These are phyloP conservation scores for Rhynchosporium agropyri DNA, from an alignment of 2,329 filamentous ascomycete species.

Conservation along the genomic window DNA sequence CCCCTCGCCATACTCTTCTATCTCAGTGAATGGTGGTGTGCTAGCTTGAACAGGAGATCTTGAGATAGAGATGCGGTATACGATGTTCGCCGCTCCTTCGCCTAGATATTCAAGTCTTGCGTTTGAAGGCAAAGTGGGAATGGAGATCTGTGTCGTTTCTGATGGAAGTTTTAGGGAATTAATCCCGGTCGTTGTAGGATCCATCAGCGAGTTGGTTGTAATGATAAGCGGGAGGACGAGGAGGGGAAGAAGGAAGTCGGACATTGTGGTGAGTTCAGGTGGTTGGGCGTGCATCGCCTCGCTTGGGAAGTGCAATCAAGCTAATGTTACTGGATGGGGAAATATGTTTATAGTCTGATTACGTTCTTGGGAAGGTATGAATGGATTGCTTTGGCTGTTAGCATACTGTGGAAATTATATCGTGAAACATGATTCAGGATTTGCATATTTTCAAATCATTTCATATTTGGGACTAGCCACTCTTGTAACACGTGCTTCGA, in stretches of 20 bases:
- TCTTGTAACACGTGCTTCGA: no score
- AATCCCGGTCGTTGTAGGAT: no score
- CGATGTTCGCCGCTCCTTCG: constrained; percentile 78
- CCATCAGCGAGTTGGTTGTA: neutral
- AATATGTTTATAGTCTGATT: no score
- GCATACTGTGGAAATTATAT: no score
- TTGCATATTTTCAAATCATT: neutral
- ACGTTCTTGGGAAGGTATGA: no score
- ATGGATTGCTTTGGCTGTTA: no score
- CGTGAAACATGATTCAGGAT: neutral
- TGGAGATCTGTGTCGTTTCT: neutral
- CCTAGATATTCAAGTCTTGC: constrained; percentile 48
- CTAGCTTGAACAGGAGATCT: neutral
- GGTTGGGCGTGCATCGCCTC: neutral
- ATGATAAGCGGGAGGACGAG: neutral
- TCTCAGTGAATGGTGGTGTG: constrained; percentile 33
- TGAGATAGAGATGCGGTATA: constrained; percentile 60
- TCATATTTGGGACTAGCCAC: no score
- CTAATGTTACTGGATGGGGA: neutral
- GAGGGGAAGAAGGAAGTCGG: neutral
- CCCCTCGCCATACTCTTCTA: constrained; percentile 44
- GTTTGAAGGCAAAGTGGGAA: constrained; percentile 20
- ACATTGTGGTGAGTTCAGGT: neutral
- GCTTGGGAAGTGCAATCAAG: neutral
- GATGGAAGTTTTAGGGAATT: neutral